Evolutionary conservation across 2,329 filamentous ascomycete genomes (phyloP).

Genomic region (Penicillium italicum): DNA sequence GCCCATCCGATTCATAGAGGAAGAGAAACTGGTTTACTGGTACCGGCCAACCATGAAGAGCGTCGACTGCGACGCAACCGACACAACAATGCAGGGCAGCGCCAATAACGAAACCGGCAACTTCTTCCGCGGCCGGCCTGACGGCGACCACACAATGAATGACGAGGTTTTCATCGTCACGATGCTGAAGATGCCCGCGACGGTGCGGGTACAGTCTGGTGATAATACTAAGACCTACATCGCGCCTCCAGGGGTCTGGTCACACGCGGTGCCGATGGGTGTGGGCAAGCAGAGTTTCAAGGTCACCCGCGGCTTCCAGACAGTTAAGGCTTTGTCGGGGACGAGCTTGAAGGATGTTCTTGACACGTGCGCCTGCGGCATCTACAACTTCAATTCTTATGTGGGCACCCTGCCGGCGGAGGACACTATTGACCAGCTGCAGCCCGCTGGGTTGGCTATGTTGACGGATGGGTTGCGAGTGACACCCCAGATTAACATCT

Average conservation of each 20-base stretch:
- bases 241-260: slow-evolving; percentile 47
- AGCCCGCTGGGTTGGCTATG: slow-evolving; percentile 31
- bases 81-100: slow-evolving; percentile 46
- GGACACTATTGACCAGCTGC: slow-evolving; percentile 35
- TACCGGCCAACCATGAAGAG: slow-evolving; percentile 50
- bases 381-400: slow-evolving; percentile 58
- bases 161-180: slow-evolving; percentile 55
- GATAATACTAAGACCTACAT: slow-evolving; percentile 43
- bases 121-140: slow-evolving; percentile 52
- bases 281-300: slow-evolving; percentile 49
- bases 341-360: slow-evolving; percentile 52
- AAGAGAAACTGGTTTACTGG: slow-evolving; percentile 55
- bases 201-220: slow-evolving; percentile 47
- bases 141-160: slow-evolving; percentile 50
- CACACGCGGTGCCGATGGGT: slow-evolving; percentile 48
- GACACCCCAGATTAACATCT: slow-evolving; percentile 29
- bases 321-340: slow-evolving; percentile 40
- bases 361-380: slow-evolving; percentile 47
- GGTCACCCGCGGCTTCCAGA: slow-evolving; percentile 42
- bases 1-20: slow-evolving; percentile 39
- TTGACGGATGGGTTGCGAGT: slow-evolving; percentile 30
- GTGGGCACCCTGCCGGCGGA: slow-evolving; percentile 49
- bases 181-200: slow-evolving; percentile 47
- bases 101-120: slow-evolving; percentile 49
- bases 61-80: slow-evolving; percentile 51